Evolutionary conservation across 441 rosid species (phyloP), one percentile per base, ranked within the genome.

Genomic region (Capsella rubella): DNA sequence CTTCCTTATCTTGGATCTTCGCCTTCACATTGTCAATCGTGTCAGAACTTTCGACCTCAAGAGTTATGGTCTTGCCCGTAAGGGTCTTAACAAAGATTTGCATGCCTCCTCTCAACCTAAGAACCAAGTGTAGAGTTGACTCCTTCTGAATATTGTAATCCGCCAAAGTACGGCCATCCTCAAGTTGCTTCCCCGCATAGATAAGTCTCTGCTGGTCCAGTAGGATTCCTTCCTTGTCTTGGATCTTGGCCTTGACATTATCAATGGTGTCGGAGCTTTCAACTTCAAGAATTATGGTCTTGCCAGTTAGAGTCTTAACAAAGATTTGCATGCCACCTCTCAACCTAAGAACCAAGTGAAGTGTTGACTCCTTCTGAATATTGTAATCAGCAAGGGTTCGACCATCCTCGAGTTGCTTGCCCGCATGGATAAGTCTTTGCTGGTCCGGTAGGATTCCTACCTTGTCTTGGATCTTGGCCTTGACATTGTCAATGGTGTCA

Each of bases 311-410:
- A 34, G 61, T 56, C n/a, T 34, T 56, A 0, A 56, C 43, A 35
- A 56, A 56, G 28, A 56, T 56, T 1, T 56, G 62, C 62, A 56
- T 56, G 2, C 40, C 40, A 3, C 60, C 60, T 55, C 39, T 55
- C 25, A 55, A 31, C 40, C 25, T 55, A 34, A 55, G 25, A 31
- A 4, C 11, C 60, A 55, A 55, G 42, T 32, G 40, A 4, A 55
- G 18, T 0, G 40, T 55, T n/a, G 60, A 31, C 3, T 29, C 25
- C 2, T 32, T n/a, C 4, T 55, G 60, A 2, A 55, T 39, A 39
- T 12, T 40, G 45, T 40, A 40, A 40, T 40, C 45, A 12, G 45
- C 45, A 11, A 51, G 55, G 0, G 55, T 25, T 0, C 14, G 32
- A 5, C 55, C 55, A 51, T 51, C 32, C 32, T 51, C 55, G 2